Evolutionary conservation across 2,329 filamentous ascomycete species (phyloP).

Genomic region (Fusarium sp.): DNA sequence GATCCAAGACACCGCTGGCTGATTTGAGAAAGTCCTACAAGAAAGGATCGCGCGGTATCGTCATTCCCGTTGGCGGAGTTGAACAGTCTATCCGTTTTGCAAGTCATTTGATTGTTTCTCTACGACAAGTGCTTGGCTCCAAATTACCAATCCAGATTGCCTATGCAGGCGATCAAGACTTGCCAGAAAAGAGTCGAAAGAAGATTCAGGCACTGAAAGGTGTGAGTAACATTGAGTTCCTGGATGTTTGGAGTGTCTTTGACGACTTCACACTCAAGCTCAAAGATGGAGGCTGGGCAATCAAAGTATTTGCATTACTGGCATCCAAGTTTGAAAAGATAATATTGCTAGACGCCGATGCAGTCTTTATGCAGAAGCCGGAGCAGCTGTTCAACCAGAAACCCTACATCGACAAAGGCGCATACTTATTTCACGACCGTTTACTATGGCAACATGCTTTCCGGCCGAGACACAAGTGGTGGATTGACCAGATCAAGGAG

Average conservation of each 20-base stretch:
- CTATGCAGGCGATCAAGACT: conserved; percentile 53
- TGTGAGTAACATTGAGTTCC: conserved; percentile 43
- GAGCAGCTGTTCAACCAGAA: conserved; percentile 50
- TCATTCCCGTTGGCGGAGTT: conserved; percentile 50
- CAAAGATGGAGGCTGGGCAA: conserved; percentile 52
- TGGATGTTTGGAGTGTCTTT: conserved; percentile 51
- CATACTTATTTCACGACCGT: conserved; percentile 57
- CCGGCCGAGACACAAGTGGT: conserved; percentile 52
- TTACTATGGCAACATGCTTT: conserved; percentile 53
- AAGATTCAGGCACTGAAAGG: conserved; percentile 31
- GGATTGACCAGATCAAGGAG: conserved; percentile 51
- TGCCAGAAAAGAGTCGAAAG: conserved; percentile 43
- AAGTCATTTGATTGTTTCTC: conserved; percentile 50
- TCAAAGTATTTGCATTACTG: conserved; percentile 56
- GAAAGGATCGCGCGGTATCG: conserved; percentile 45
- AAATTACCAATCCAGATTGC: conserved; percentile 53
- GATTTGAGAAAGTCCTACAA: conserved; percentile 41
- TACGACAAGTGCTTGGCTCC: conserved; percentile 46
- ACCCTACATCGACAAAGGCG: conserved; percentile 49
- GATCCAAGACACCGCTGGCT: conserved; percentile 38
- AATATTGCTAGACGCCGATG: conserved; percentile 55
- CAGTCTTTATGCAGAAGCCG: conserved; percentile 54
- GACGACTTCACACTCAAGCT: conserved; percentile 49
- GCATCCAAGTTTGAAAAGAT: conserved; percentile 54
- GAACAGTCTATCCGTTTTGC: conserved; percentile 48